Evolutionary conservation across 495 filamentous ascomycete genomes (phyloP).

Genomic region (Filosporella fistucella): DNA sequence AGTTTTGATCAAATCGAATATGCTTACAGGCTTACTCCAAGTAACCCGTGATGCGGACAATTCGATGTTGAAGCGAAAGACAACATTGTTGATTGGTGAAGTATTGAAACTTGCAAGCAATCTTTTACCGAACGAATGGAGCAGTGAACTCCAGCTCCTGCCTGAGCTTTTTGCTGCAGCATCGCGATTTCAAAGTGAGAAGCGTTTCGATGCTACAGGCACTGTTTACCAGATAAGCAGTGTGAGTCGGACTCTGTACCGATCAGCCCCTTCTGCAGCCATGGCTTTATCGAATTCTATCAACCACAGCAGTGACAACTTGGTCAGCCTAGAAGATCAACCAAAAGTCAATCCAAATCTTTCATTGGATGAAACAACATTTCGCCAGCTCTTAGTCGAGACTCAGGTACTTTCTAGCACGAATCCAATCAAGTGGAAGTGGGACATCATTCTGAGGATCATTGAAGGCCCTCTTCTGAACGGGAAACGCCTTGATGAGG

Average conservation of each 20-base stretch:
- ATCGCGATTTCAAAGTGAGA: slow-evolving; percentile 60
- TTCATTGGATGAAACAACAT: slow-evolving; percentile 81
- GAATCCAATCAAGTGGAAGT: slow-evolving; percentile 93
- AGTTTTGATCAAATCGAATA: slow-evolving; percentile 75
- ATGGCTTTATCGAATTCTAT: slow-evolving; percentile 31
- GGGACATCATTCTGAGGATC: slow-evolving; percentile 83
- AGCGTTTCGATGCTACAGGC: slow-evolving; percentile 73
- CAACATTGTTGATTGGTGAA: slow-evolving; percentile 85
- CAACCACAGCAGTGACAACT: slow-evolving; percentile 34
- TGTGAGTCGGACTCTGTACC: slow-evolving; percentile 87
- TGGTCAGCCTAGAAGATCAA: slow-evolving; percentile 46
- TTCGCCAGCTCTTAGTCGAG: slow-evolving; percentile 80
- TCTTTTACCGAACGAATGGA: slow-evolving; percentile 74
- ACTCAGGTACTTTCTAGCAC: slow-evolving; percentile 79
- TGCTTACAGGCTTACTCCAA: slow-evolving; percentile 73
- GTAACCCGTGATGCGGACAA: slow-evolving; percentile 67
- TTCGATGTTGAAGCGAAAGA: slow-evolving; percentile 76
- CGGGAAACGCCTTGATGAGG: slow-evolving; percentile 87
- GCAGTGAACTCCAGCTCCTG: slow-evolving; percentile 75
- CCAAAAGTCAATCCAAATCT: slow-evolving; percentile 67
- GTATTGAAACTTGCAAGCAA: slow-evolving; percentile 83
- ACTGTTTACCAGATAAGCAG: slow-evolving; percentile 97
- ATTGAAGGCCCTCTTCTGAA: slow-evolving; percentile 94
- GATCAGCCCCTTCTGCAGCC: slow-evolving; percentile 53
- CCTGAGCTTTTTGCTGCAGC: slow-evolving; percentile 77